A percentile compares a stretch with the other conserved stretches of the same genome.
Conservation (phyloP, 164 flowering plant species). For the Dillenia suffruticosa region DNA sequence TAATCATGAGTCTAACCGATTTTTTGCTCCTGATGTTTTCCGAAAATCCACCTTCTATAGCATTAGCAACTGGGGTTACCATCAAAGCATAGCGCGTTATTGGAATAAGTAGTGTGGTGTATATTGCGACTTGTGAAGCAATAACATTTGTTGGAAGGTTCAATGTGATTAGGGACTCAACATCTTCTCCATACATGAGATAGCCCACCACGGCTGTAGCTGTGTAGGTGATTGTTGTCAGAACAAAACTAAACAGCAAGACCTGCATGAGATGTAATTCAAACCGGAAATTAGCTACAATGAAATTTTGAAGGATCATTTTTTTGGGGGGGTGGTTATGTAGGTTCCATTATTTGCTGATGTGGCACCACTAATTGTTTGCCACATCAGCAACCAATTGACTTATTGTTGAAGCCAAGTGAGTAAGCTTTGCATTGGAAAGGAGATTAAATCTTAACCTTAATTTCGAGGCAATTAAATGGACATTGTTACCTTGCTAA, state of each 20-base stretch:
- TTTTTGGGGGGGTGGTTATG: no score
- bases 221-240: slow-evolving; percentile 13
- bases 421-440: no score
- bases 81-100: slow-evolving; percentile 16
- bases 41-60: slow-evolving; percentile 17
- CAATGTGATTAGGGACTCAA: slow-evolving; percentile 19
- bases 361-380: no score
- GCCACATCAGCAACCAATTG: no score
- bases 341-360: no score
- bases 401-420: no score
- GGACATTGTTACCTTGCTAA: slow-evolving; percentile 39
- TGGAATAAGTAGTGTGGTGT: slow-evolving; percentile 17
- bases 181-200: slow-evolving; percentile 20
- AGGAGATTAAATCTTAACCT: neutral
- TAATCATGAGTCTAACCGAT: no score
- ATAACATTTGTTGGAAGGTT: slow-evolving; percentile 10
- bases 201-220: slow-evolving; percentile 18
- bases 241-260: slow-evolving; percentile 15
- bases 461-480: neutral
- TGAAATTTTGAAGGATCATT: no score
- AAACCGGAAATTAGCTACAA: no score
- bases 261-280: slow-evolving; percentile 13
- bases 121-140: slow-evolving; percentile 13
- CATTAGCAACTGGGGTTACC: slow-evolving; percentile 17
- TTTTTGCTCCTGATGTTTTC: no score